Conservation (phyloP, 768 basidiomycete species). For the Pleurotus sapidus region DNA sequence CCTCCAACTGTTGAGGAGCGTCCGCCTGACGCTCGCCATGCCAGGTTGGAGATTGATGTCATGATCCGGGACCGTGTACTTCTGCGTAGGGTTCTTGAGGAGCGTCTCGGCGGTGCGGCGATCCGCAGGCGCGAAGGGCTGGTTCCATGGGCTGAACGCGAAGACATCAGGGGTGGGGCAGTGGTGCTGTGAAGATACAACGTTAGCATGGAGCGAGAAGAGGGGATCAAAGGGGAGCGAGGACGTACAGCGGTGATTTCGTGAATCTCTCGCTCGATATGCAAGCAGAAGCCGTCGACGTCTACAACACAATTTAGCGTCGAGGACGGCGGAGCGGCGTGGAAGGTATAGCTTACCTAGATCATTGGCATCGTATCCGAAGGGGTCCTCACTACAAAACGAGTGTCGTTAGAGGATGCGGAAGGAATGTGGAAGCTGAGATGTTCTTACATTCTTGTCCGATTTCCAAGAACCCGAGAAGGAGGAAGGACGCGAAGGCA, state of each 20-base stretch:
- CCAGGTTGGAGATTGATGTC: constrained; percentile 25
- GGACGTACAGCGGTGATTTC: constrained; percentile 61
- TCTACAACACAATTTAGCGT: constrained; percentile 27
- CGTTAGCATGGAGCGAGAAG: not conserved
- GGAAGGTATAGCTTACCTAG: constrained; percentile 38
- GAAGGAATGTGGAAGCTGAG: no score
- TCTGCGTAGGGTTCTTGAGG: constrained; percentile 26
- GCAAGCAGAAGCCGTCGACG: constrained; percentile 65
- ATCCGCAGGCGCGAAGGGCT: constrained; percentile 70
- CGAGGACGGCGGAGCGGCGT: not conserved
- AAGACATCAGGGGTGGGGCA: constrained; percentile 48
- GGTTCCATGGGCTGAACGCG: constrained; percentile 57
- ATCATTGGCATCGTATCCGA: constrained; percentile 68
- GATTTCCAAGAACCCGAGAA: constrained; percentile 67
- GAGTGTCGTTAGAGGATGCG: constrained; percentile 1
- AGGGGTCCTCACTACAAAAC: constrained; percentile 54
- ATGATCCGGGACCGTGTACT: constrained; percentile 31
- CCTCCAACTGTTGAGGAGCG: constrained; percentile 39
- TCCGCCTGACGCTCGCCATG: constrained; percentile 33
- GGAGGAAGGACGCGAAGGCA: constrained; percentile 60
- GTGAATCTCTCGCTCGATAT: constrained; percentile 65
- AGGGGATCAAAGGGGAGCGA: not conserved
- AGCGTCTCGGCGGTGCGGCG: constrained; percentile 56
- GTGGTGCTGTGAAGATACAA: constrained; percentile 43
- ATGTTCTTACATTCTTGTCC: constrained; percentile 57